These are phyloP conservation scores for Aspergillus bertholletiae DNA, from an alignment of 495 filamentous ascomycete genomes.

Conservation along the genomic window DNA sequence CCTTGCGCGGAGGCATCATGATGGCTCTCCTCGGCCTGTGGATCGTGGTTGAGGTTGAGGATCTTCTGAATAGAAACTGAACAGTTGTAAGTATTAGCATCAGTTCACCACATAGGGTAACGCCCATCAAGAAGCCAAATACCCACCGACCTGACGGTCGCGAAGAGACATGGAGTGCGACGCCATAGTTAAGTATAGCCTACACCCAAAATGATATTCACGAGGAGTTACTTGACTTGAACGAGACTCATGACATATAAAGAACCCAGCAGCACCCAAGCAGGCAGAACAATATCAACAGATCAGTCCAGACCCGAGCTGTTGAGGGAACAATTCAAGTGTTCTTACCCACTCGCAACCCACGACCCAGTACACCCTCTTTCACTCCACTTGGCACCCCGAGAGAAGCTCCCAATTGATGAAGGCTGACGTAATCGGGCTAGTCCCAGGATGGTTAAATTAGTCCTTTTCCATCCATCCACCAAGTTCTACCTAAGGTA, in stretches of 20 bases:
- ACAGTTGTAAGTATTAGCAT: constrained; percentile 7
- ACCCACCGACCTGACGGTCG: constrained; percentile 93
- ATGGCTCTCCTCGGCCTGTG: constrained; percentile 50
- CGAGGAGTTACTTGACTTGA: constrained; percentile 14
- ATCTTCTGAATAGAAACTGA: constrained; percentile 92
- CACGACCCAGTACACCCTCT: background rate
- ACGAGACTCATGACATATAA: constrained; percentile 21
- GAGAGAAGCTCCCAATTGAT: constrained; percentile 14
- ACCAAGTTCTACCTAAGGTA: background rate
- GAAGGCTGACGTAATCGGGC: constrained; percentile 18
- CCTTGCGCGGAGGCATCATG: constrained; percentile 55
- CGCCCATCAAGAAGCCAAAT: constrained; percentile 46
- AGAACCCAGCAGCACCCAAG: background rate
- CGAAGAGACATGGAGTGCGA: constrained; percentile 72
- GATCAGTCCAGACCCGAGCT: background rate
- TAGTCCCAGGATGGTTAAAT: background rate
- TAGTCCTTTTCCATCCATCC: background rate
- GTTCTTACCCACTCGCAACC: background rate
- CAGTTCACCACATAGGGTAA: background rate
- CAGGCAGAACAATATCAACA: background rate
- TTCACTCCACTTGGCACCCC: constrained; percentile 23
- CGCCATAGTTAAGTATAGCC: constrained; percentile 55
- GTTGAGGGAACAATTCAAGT: background rate
- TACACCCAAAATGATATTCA: background rate
- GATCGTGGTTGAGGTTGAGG: constrained; percentile 84